Evolutionary conservation across 495 filamentous ascomycete species (phyloP), one percentile per base, ranked within the genome.

Genomic region (Penicillium robsamsonii): DNA sequence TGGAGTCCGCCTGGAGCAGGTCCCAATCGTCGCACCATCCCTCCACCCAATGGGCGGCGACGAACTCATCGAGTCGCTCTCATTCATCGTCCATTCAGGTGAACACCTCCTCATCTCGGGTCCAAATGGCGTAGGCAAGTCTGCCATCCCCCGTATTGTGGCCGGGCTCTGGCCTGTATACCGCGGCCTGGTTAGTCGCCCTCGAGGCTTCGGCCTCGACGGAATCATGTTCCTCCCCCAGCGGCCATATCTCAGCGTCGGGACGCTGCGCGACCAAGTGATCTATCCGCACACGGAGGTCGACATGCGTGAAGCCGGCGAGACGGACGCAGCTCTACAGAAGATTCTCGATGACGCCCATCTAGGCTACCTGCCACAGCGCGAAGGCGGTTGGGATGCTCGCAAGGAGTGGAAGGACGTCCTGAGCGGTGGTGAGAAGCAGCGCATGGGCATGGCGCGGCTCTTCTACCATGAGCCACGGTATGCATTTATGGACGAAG

Each of bases 351-450:
- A 96, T 47, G 86, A 87, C 25, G 94, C 91, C 0, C 81, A 84
- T 46, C 78, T 99, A 0, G 92, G 91, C 8, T 97, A 97, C 71
- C 79, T 99, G 5, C 90, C 90, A 5, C 82, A 89, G 31, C 85
- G 95, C 18, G 95, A 99, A 75, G 95, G 92, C 24, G 95, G 95
- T 12, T 99, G 92, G 93, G 91, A 99, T 65, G 89, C 90, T 20
- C 79, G 89, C 25, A 97, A 99, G 73, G 94, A 96, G 61, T 99
- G 95, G 95, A 97, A 97, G 75, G 94, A 97, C 64, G 90, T 99
- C 10, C 72, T 99, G 17, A 91, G 87, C 56, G 95, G 95, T 11
- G 95, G 95, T n/a, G 95, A 99, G 77, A 99, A 99, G 75, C 95
- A 99, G 72, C 78, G 95, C 24, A 87, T 97, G 77, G 90, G 84